Conservation (phyloP, 805 yeast species). For the Suhomyces vadensis region DNA sequence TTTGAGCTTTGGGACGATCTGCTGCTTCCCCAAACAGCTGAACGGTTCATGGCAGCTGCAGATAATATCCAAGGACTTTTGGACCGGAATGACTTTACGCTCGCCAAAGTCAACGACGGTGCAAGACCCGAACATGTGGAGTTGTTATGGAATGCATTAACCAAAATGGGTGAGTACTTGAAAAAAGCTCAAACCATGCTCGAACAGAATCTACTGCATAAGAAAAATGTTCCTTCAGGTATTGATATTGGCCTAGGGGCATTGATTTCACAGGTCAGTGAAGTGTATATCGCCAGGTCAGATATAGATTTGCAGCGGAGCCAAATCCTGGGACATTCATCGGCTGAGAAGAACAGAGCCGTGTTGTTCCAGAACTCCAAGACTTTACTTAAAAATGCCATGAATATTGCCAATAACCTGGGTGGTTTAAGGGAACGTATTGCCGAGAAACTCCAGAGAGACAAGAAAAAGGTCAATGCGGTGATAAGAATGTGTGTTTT, state of each 20-base stretch:
- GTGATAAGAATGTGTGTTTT: conserved; percentile 46
- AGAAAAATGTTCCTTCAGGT: conserved; percentile 17
- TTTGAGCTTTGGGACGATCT: conserved; percentile 34
- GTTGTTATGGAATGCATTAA: conserved; percentile 41
- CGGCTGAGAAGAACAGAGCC: conserved; percentile 29
- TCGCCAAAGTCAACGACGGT: conserved; percentile 9
- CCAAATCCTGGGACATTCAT: conserved; percentile 28
- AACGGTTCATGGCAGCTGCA: conserved; percentile 42
- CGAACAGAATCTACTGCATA: conserved; percentile 16
- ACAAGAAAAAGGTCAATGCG: conserved; percentile 46
- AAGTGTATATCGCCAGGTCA: conserved; percentile 49
- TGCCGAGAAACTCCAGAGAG: conserved; percentile 44
- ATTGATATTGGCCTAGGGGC: conserved; percentile 30
- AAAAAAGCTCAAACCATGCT: conserved; percentile 42
- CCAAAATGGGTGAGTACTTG: conserved; percentile 36
- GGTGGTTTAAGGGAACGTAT: conserved; percentile 55
- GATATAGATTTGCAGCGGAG: conserved; percentile 54
- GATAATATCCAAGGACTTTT: conserved; percentile 47
- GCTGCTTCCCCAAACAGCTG: conserved; percentile 30
- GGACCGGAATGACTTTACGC: conserved; percentile 32
- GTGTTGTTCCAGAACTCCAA: conserved; percentile 41
- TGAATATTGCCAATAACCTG: conserved; percentile 43
- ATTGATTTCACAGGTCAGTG: conserved; percentile 38
- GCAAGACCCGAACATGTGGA: conserved; percentile 16
- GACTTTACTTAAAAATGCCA: conserved; percentile 47